phyloP scores from a whole-genome alignment of 371 early-diverging fungal genomes.

The Phascolomyces articulosus region DNA sequence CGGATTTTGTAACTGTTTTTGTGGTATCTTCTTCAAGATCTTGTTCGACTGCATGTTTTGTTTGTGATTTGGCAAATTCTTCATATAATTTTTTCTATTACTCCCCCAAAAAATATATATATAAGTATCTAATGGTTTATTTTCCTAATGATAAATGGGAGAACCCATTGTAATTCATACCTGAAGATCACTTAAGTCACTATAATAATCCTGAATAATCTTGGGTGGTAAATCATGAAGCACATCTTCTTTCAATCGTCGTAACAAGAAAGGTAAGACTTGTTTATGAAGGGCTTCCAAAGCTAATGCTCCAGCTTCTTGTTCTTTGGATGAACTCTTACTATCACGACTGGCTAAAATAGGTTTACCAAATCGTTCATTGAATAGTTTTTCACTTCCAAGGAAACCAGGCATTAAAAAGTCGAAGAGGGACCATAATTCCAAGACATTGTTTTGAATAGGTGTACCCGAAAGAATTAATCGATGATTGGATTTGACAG shows the following conservation, averaged over 20 bases:
- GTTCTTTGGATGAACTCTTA: constrained; percentile 82
- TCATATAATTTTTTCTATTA: constrained; percentile 85
- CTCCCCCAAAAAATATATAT: neutral
- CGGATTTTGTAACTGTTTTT: constrained; percentile 6
- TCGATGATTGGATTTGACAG: constrained; percentile 83
- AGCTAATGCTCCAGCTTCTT: constrained; percentile 86
- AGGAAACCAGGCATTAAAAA: constrained; percentile 98
- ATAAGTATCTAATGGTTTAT: neutral
- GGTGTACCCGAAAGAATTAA: constrained; percentile 99
- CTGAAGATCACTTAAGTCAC: constrained; percentile 91
- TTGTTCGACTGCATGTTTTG: constrained; percentile 56
- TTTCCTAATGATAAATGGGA: too few species aligned
- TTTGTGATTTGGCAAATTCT: constrained; percentile 77
- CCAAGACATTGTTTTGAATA: constrained; percentile 96
- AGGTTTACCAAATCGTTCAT: constrained; percentile 87
- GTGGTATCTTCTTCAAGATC: constrained; percentile 35
- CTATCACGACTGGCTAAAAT: constrained; percentile 90
- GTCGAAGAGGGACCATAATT: constrained; percentile 98
- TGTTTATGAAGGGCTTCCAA: constrained; percentile 95
- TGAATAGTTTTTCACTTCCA: constrained; percentile 89
- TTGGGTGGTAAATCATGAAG: constrained; percentile 99
- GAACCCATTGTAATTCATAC: constrained; percentile 11
- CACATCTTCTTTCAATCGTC: constrained; percentile 99
- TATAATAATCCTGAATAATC: constrained; percentile 98
- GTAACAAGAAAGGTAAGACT: constrained; percentile 96